Evolutionary conservation across 177 flowering plant genomes (phyloP).

Genomic region (Vitis hybrid): DNA sequence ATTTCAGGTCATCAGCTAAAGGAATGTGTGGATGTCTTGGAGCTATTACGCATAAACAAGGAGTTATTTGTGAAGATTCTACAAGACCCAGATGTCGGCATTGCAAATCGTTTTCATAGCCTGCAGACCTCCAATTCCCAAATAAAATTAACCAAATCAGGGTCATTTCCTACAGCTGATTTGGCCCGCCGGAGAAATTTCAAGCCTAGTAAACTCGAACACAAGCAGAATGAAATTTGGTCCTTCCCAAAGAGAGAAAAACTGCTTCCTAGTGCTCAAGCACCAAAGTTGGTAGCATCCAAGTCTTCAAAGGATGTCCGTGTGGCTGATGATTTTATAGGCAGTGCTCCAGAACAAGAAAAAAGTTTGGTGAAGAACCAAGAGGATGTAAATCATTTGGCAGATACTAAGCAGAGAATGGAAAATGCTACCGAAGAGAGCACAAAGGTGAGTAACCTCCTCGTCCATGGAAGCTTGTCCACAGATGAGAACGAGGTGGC

Average conservation of each 20-base stretch:
- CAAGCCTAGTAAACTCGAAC: conserved; percentile 24
- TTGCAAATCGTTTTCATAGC: conserved; percentile 8
- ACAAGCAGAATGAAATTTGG: conserved; percentile 32
- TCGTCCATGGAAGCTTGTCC: not conserved
- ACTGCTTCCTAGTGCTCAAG: not conserved
- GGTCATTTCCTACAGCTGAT: conserved; percentile 33
- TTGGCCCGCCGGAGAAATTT: conserved; percentile 3
- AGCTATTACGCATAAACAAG: conserved; percentile 30
- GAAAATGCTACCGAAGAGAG: conserved; percentile 20
- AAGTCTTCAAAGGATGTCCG: conserved; percentile 6
- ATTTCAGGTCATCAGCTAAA: conserved; percentile 8
- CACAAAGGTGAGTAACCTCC: conserved; percentile 9
- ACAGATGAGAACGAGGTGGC: conserved; percentile 6
- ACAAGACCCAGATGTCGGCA: conserved; percentile 13
- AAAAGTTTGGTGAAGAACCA: conserved; percentile 16
- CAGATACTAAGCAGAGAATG: conserved; percentile 18
- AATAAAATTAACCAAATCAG: conserved; percentile 29
- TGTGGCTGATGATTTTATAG: not conserved
- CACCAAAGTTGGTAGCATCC: conserved; percentile 6
- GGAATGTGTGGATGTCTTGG: conserved; percentile 26
- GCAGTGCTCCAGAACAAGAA: conserved; percentile 7
- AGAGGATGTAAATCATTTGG: conserved; percentile 15
- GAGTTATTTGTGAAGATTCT: conserved; percentile 26
- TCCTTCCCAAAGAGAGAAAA: conserved; percentile 15
- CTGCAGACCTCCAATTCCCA: conserved; percentile 6